These are phyloP conservation scores for Neocucurbitaria cava DNA, from an alignment of 2,329 filamentous ascomycete species.

Conservation along the genomic window DNA sequence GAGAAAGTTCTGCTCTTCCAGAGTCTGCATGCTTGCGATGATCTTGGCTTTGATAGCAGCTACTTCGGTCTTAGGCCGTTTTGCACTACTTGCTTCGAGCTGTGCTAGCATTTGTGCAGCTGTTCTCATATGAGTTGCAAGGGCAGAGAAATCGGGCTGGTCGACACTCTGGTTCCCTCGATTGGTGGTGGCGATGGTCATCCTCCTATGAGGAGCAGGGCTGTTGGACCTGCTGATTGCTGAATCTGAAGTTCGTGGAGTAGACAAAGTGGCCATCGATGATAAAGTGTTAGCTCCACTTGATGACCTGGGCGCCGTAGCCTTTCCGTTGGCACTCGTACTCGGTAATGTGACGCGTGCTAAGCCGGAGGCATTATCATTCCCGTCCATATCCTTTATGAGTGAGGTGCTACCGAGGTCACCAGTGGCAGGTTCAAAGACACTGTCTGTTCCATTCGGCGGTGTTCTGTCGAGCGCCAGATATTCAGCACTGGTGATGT, in stretches of 20 bases:
- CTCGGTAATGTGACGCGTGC: slow-evolving; percentile 38
- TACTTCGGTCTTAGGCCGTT: slow-evolving; percentile 79
- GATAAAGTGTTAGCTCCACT: slow-evolving; percentile 68
- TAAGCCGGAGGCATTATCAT: slow-evolving; percentile 41
- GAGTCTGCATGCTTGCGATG: slow-evolving; percentile 86
- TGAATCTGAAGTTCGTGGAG: slow-evolving; percentile 73
- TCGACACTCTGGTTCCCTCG: slow-evolving; percentile 64
- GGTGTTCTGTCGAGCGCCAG: slow-evolving; percentile 53
- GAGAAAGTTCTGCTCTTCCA: slow-evolving; percentile 86
- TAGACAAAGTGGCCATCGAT: slow-evolving; percentile 66
- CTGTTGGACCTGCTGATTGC: slow-evolving; percentile 73
- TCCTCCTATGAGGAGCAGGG: slow-evolving; percentile 68
- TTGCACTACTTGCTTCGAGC: slow-evolving; percentile 79
- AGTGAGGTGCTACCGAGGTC: slow-evolving; percentile 78
- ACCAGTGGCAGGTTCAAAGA: slow-evolving; percentile 82
- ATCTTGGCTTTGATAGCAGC: slow-evolving; percentile 85
- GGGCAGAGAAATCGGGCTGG: slow-evolving; percentile 80
- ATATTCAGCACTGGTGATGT: slow-evolving; percentile 68
- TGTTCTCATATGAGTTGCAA: slow-evolving; percentile 87
- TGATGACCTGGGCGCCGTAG: slow-evolving; percentile 61
- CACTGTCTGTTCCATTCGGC: slow-evolving; percentile 67
- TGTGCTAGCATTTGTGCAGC: slow-evolving; percentile 88
- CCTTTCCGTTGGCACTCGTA: slow-evolving; percentile 30
- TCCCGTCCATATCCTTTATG: slow-evolving; percentile 64
- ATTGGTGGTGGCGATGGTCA: slow-evolving; percentile 57